These are phyloP conservation scores for Pichia sp. DNA, from an alignment of 1,139 yeast genomes.

Conservation along the genomic window DNA sequence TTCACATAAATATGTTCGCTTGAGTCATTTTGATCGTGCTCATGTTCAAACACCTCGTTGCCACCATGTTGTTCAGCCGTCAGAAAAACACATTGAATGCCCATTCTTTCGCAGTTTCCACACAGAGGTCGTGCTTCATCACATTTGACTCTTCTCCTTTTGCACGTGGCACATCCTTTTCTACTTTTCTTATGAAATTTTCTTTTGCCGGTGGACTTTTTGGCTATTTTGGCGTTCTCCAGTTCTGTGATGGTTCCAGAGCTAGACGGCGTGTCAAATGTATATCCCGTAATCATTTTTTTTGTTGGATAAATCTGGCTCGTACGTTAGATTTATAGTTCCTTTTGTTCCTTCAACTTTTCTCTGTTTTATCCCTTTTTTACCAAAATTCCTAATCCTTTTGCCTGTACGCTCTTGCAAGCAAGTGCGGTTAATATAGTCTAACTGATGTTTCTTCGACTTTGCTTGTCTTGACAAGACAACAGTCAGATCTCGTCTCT, in stretches of 20 bases:
- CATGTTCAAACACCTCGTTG: background rate
- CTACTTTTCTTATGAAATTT: slow-evolving; percentile 84
- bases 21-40: background rate
- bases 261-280: background rate
- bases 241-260: background rate
- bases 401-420: too few relatives aligned
- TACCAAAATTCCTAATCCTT: too few relatives aligned
- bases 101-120: slow-evolving; percentile 71
- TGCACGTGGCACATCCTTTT: slow-evolving; percentile 85
- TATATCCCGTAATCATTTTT: slow-evolving; percentile 7
- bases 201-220: slow-evolving; percentile 49
- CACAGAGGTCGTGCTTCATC: slow-evolving; percentile 84
- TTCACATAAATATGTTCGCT: background rate
- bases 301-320: background rate
- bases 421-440: too few relatives aligned
- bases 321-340: background rate
- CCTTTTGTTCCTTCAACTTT: background rate
- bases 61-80: background rate
- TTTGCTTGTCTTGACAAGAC: too few relatives aligned
- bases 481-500: background rate
- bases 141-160: slow-evolving; percentile 84
- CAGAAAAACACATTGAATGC: slow-evolving; percentile 64
- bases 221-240: slow-evolving; percentile 23
- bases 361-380: background rate
- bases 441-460: too few relatives aligned